Evolutionary conservation across 2,329 filamentous ascomycete genomes (phyloP).

Genomic region (Zopfia rhizophila): DNA sequence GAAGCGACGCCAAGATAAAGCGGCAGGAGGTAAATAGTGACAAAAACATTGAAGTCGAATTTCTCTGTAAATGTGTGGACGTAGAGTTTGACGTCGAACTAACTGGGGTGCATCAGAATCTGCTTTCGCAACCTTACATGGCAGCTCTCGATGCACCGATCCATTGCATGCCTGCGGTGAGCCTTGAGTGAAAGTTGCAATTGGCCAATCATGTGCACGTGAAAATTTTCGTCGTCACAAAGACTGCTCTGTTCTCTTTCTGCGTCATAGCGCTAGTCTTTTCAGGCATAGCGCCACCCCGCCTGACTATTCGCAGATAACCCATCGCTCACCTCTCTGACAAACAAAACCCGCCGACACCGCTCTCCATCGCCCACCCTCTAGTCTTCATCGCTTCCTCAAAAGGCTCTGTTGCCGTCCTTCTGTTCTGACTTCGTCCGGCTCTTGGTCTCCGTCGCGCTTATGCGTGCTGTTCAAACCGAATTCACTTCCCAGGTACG

Average conservation of each 20-base stretch:
- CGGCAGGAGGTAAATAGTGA: too few species aligned
- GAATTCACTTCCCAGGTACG: slow-evolving; percentile 65
- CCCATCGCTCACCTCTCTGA: slow-evolving; percentile 18
- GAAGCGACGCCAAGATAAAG: too few species aligned
- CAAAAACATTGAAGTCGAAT: too few species aligned
- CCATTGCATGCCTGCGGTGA: neutral
- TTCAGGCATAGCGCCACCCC: slow-evolving; percentile 10
- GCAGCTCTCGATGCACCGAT: neutral
- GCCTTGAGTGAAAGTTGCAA: neutral
- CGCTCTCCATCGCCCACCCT: slow-evolving; percentile 16
- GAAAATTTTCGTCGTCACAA: neutral
- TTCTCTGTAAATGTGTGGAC: too few species aligned
- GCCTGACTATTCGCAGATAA: slow-evolving; percentile 4
- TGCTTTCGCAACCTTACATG: slow-evolving; percentile 5
- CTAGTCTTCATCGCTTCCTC: slow-evolving; percentile 12
- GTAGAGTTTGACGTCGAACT: too few species aligned
- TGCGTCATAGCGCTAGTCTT: slow-evolving; percentile 2
- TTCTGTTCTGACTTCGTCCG: slow-evolving; percentile 36
- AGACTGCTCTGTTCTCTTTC: slow-evolving; percentile 22
- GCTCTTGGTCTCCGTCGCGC: slow-evolving; percentile 41
- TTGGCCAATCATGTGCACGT: slow-evolving; percentile 6
- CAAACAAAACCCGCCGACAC: slow-evolving; percentile 25
- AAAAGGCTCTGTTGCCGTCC: slow-evolving; percentile 37
- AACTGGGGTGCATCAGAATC: too few species aligned
- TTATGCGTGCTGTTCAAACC: slow-evolving; percentile 63